Evolutionary conservation across 179 eudicot genomes (phyloP), one percentile per base, ranked within the genome.

Genomic region (Nepenthes alata): DNA sequence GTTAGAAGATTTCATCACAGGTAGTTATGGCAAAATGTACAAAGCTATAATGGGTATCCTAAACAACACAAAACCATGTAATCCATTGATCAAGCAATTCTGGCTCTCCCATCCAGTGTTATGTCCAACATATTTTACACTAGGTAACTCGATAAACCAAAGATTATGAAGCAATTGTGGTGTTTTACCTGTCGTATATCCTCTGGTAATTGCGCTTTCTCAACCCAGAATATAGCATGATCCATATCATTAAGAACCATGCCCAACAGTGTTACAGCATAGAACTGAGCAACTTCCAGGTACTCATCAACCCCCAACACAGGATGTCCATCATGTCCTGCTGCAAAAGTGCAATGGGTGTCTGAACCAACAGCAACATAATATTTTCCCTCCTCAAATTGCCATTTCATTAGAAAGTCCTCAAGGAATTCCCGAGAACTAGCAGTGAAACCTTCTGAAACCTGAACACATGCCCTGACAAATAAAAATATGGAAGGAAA

Each of bases 171-270:
- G 59, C 6, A 34, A 34, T 38, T 12, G 10, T 7, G 7, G 35
- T 55, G 59, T 38, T 34, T 55, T 68, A 91, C 98, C 96, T 93
- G 96, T 2, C 81, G 80, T 65, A 73, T 82, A 70, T 77, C 80
- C 68, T 77, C 88, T 4, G 98, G 95, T 64, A 93, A 63, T 45
- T 78, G 64, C n/a, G 96, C 96, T 69, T 85, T 83, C 68, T 93
- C 95, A 62, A 89, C 81, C 98, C 98, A 93, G 51, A 67, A 73
- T 49, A 85, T 69, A 69, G 96, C 95, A 72, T 39, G 66, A 62
- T 76, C 83, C 47, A 65, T 59, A 57, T 81, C 80, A 35, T 71
- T 74, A 56, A 75, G 52, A 74, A 67, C 67, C 57, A 6, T 64
- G 37, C 77, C 86, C 54, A 84, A 81, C 70, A 83, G 81, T 55